Conservation (phyloP, 2,329 filamentous ascomycete species). For the Aurifilum marmelostoma region DNA sequence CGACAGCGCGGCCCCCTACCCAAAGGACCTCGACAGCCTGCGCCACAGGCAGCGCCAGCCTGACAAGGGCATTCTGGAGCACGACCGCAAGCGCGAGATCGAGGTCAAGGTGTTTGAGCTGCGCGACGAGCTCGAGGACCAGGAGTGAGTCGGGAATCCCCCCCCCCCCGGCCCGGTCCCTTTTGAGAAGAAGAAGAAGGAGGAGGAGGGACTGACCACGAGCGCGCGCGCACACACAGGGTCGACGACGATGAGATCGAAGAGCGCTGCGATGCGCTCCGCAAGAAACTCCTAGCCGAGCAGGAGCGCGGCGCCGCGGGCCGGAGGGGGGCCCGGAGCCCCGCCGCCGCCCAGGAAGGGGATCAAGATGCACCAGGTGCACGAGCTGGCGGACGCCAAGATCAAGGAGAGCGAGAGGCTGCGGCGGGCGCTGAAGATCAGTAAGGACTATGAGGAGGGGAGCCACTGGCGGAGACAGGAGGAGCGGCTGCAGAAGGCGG, state of each 20-base stretch:
- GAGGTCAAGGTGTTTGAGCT: constrained; percentile 94
- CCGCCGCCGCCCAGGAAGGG: constrained; percentile 47
- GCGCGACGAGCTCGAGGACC: constrained; percentile 88
- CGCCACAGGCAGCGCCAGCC: constrained; percentile 81
- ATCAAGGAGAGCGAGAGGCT: constrained; percentile 92
- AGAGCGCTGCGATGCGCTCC: constrained; percentile 66
- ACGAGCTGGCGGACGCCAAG: constrained; percentile 95
- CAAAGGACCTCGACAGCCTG: constrained; percentile 67
- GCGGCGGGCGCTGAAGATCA: constrained; percentile 83
- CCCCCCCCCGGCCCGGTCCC: neutral
- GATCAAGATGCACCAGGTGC: constrained; percentile 91
- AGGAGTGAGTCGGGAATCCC: constrained; percentile 62
- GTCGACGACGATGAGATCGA: constrained; percentile 93
- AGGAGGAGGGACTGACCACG: no score
- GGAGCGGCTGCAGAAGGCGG: constrained; percentile 59
- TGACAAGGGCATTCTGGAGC: constrained; percentile 90
- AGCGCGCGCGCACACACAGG: no score
- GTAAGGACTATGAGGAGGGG: constrained; percentile 82
- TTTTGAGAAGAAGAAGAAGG: no score
- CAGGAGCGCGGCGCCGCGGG: constrained; percentile 47
- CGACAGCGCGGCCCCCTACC: constrained; percentile 78
- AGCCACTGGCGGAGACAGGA: constrained; percentile 85
- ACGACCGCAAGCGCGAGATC: constrained; percentile 87
- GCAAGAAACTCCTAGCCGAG: constrained; percentile 64
- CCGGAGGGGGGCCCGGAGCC: constrained; percentile 35